Evolutionary conservation across 345 rosid species (phyloP).

Genomic region (Eutrema yunnanense): DNA sequence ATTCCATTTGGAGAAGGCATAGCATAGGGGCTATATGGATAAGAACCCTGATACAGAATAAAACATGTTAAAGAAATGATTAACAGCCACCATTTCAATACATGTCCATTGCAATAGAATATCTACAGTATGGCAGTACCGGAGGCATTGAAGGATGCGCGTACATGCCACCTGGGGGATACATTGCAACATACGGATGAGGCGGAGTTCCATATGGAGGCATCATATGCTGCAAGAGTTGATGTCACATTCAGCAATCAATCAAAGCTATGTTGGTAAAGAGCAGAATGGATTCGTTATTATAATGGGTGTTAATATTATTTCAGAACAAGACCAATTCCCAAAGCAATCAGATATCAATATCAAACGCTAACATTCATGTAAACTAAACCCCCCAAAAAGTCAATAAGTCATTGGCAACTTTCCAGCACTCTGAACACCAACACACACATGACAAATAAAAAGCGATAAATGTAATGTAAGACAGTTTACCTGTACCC

Average conservation of each 20-base stretch:
- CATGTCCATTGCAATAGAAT: constrained; percentile 1
- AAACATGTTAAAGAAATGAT: not conserved
- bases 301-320: not conserved
- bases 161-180: constrained; percentile 95
- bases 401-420: not conserved
- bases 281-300: not conserved
- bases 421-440: not conserved
- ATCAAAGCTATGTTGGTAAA: not conserved
- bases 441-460: not conserved
- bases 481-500: constrained; percentile 76
- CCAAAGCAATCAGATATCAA: not conserved
- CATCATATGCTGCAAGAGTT: constrained; percentile 75
- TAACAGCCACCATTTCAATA: not conserved
- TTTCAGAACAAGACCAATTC: not conserved
- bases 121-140: constrained; percentile 40
- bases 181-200: constrained; percentile 97
- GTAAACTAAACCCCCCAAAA: not conserved
- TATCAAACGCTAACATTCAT: not conserved
- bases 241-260: constrained; percentile 1
- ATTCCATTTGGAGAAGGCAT: constrained; percentile 94
- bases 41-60: constrained; percentile 61
- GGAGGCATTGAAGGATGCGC: constrained; percentile 95
- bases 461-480: not conserved
- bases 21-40: constrained; percentile 94
- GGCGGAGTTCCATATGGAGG: constrained; percentile 98